A percentile compares a stretch with the other conserved stretches of the same genome.
These are phyloP conservation scores for Candida gigantensis DNA, from an alignment of 1,139 yeast species.

Conservation along the genomic window DNA sequence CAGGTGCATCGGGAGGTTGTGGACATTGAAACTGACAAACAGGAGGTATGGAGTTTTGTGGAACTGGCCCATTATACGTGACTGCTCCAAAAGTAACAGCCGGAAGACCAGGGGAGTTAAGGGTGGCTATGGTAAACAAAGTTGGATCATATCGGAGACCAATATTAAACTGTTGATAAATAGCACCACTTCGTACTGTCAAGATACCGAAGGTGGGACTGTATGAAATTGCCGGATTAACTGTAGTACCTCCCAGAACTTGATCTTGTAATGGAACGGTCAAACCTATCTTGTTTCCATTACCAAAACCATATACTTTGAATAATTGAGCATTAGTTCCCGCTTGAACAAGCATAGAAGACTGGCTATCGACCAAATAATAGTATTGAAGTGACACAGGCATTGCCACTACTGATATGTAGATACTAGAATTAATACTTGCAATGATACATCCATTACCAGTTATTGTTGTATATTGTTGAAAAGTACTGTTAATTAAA, in stretches of 20 bases:
- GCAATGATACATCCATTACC: conserved; percentile 33
- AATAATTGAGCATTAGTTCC: not conserved
- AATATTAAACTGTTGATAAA: conserved; percentile 19
- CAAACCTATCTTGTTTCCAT: conserved; percentile 26
- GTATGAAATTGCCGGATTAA: no score
- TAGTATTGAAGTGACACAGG: not conserved
- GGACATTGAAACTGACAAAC: not conserved
- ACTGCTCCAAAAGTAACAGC: conserved; percentile 11
- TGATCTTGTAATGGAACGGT: conserved; percentile 15
- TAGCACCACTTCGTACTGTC: conserved; percentile 15
- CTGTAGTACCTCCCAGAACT: conserved; percentile 10
- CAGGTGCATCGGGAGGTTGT: not conserved
- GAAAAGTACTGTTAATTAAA: conserved; percentile 24
- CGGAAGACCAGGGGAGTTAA: conserved; percentile 16
- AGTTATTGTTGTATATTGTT: conserved; percentile 23
- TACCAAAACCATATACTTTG: conserved; percentile 18
- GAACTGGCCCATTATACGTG: conserved; percentile 21
- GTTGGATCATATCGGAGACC: conserved; percentile 21
- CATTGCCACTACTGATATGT: conserved; percentile 14
- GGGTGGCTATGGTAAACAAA: conserved; percentile 13
- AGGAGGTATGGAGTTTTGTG: conserved; percentile 5
- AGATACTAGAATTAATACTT: conserved; percentile 21
- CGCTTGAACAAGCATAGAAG: not conserved
- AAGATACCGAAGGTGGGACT: conserved; percentile 22
- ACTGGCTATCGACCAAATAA: not conserved